A percentile compares a stretch with the other conserved stretches of the same genome.
These are phyloP conservation scores for Aspergillus hortae DNA, from an alignment of 2,329 filamentous ascomycete genomes.

Conservation along the genomic window DNA sequence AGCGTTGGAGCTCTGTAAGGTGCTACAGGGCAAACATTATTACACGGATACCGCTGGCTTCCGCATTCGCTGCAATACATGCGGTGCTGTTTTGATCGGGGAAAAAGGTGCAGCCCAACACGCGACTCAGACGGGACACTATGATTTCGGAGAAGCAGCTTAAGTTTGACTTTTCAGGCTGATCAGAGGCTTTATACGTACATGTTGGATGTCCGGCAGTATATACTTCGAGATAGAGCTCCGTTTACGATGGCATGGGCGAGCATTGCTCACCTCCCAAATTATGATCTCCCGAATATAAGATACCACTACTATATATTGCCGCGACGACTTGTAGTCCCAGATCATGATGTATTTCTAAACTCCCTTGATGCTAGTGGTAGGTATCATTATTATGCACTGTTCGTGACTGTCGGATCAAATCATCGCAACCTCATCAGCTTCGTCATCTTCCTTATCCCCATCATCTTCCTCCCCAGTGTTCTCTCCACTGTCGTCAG, in stretches of 20 bases:
- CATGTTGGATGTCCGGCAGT: too few species aligned
- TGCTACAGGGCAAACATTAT: conserved; percentile 72
- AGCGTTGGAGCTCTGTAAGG: conserved; percentile 61
- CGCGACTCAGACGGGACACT: conserved; percentile 46
- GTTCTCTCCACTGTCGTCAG: conserved; percentile 31
- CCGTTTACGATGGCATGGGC: too few species aligned
- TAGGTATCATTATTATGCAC: conserved; percentile 15
- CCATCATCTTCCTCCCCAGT: conserved; percentile 31
- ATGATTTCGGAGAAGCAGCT: conserved; percentile 47
- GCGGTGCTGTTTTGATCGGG: conserved; percentile 41
- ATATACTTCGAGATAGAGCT: too few species aligned
- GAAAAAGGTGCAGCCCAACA: conserved; percentile 47
- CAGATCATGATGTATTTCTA: background rate
- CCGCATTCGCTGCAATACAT: conserved; percentile 69
- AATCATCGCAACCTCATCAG: conserved; percentile 39
- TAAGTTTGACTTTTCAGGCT: conserved; percentile 14
- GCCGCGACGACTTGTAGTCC: background rate
- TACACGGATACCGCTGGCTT: conserved; percentile 85
- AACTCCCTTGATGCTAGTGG: background rate
- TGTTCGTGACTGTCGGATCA: conserved; percentile 13
- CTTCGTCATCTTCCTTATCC: conserved; percentile 29
- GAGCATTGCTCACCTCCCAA: too few species aligned
- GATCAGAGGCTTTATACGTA: background rate
- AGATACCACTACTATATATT: background rate
- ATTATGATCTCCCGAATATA: background rate